These are phyloP conservation scores for Corrigiola litoralis DNA, from an alignment of 179 eudicot species.

Conservation along the genomic window DNA sequence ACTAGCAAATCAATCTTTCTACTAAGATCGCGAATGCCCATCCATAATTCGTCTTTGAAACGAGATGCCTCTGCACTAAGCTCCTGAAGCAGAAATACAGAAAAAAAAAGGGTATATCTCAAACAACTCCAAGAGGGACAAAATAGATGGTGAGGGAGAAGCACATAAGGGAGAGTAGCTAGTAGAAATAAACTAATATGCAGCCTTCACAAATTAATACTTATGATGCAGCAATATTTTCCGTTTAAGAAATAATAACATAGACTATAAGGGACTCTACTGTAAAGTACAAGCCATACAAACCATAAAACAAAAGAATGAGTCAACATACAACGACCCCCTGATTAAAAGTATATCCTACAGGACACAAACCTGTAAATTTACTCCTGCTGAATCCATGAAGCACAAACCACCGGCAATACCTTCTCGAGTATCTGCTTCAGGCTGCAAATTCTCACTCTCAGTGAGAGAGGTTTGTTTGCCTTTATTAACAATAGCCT, in stretches of 20 bases:
- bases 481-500: conserved; percentile 70
- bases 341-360: background rate
- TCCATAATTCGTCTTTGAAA: conserved; percentile 86
- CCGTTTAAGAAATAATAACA: too few species aligned
- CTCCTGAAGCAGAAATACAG: conserved; percentile 44
- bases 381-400: conserved; percentile 77
- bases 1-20: conserved; percentile 76
- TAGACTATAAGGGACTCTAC: too few species aligned
- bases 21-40: conserved; percentile 84
- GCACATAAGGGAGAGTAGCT: background rate
- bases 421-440: conserved; percentile 65
- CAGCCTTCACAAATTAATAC: too few species aligned
- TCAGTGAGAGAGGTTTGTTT: conserved; percentile 27
- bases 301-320: too few species aligned
- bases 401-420: conserved; percentile 85
- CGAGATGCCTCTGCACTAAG: conserved; percentile 68
- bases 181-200: background rate
- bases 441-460: conserved; percentile 46
- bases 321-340: too few species aligned
- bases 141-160: background rate
- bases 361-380: conserved; percentile 66
- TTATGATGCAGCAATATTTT: too few species aligned
- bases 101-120: background rate
- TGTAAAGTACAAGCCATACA: too few species aligned
- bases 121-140: background rate